Conservation (phyloP, 1,284 basidiomycete genomes). For the Ceratobasidium sp. region DNA sequence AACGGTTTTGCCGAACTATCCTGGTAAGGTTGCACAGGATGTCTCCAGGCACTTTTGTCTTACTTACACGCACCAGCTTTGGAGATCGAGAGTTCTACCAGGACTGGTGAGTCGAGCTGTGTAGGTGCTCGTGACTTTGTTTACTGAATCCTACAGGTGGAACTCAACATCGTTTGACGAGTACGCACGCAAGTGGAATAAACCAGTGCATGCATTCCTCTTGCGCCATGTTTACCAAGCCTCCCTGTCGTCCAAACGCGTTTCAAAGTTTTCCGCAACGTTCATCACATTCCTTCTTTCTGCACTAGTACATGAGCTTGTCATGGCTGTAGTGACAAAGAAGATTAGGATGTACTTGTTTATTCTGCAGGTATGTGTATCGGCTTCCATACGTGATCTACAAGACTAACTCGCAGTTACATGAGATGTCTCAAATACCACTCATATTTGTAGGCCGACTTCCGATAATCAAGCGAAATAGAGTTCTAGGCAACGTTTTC, state of each 20-base stretch:
- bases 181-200: constrained; percentile 97
- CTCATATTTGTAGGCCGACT: constrained; percentile 84
- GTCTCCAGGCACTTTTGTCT: neutral
- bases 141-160: constrained; percentile 63
- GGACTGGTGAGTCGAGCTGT: constrained; percentile 67
- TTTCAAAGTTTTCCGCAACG: constrained; percentile 82
- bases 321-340: constrained; percentile 95
- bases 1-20: constrained; percentile 94
- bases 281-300: constrained; percentile 91
- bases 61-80: constrained; percentile 65
- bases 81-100: constrained; percentile 97
- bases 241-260: constrained; percentile 76
- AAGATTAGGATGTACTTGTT: constrained; percentile 88
- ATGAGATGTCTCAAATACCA: constrained; percentile 88
- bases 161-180: constrained; percentile 97
- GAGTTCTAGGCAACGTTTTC: constrained; percentile 72
- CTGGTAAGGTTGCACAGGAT: constrained; percentile 59
- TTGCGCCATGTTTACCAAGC: constrained; percentile 94
- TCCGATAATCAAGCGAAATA: constrained; percentile 79
- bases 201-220: constrained; percentile 89
- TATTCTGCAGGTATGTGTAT: constrained; percentile 59
- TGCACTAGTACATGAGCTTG: constrained; percentile 89
- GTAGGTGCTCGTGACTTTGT: neutral
- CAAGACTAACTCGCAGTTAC: constrained; percentile 41
- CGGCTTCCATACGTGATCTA: neutral